Base-by-base conservation (phyloP, 768 basidiomycete genomes). In the Mycena chlorophos region DNA sequence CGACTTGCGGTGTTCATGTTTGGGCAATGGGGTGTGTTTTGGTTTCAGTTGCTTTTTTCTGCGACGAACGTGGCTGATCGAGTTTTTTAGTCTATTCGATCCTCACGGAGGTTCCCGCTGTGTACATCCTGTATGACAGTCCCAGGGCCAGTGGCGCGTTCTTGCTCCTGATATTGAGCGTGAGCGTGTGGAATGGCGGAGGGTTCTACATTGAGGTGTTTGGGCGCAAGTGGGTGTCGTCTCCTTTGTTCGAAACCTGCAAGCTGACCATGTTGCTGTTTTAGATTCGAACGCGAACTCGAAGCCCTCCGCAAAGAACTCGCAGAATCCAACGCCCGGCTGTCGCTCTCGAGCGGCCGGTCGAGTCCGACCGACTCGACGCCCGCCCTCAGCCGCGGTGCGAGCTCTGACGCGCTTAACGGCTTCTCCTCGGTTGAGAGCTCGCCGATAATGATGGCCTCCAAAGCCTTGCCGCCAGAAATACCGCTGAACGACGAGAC, bases 171-270 rank as follows among this genome's bases (percentile, higher is more conserved):
- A 88, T 98, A 40, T 91, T 98, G 65, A 76, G 82, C 16, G 91
- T 94, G 42, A 89, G 89, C 56, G 93, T 89, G 0, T 98, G 94
- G 94, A 98, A 98, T 67, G 95, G 95, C 10, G 94, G 90, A 22
- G 91, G 91, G 1, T 97, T 87, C 77, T 97, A 97, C 69, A 94
- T 97, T 51, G 94, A 97, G 69, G 94, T 97, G 19, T 97, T 96
- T 67, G 94, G 94, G 26, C 85, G 94, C 73, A 96, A 97, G 94
- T 95, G 60, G 63, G 91, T 82, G 10, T 52, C 19, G 25, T 54
- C 43, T 17, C 25, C 46, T 28, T 55, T 39, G 5, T 38, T 13
- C 56, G 28, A 46, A 43, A 13, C 17, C 5, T 12, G 23, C 52
- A 60, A 30, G 64, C 45, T 51, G 20, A 56, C 50, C 52, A 39